phyloP scores from a whole-genome alignment of 148 eudicot species.

The Polygonum aviculare region DNA sequence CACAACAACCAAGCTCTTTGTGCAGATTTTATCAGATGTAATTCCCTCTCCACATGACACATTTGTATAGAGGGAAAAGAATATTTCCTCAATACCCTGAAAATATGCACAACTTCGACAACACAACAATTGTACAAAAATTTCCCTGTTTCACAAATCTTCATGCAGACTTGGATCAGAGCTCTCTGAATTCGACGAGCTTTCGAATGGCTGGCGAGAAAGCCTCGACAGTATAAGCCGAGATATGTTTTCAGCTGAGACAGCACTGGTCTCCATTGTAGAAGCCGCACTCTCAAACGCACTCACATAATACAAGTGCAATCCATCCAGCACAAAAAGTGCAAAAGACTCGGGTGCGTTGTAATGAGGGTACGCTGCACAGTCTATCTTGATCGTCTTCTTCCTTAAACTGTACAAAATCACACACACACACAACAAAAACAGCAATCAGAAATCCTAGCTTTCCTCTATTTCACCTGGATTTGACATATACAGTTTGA shows the following conservation, averaged over 20 bases:
- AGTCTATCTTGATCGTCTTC: conserved; percentile 65
- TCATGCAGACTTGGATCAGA: conserved; percentile 19
- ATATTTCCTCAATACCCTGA: background rate
- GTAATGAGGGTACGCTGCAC: conserved; percentile 96
- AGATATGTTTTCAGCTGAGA: conserved; percentile 88
- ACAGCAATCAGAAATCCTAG: background rate
- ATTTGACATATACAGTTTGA: background rate
- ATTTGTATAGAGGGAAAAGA: background rate
- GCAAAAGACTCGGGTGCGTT: conserved; percentile 79
- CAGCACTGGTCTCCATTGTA: conserved; percentile 93
- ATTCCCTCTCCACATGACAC: background rate
- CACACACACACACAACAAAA: conserved; percentile 1
- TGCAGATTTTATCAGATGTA: background rate
- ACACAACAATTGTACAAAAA: background rate
- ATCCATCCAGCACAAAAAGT: conserved; percentile 66
- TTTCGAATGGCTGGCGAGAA: conserved; percentile 8
- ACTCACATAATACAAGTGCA: conserved; percentile 78
- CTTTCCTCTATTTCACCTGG: background rate
- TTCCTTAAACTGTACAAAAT: conserved; percentile 34
- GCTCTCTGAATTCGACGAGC: conserved; percentile 22
- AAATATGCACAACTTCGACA: background rate
- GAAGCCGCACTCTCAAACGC: conserved; percentile 97
- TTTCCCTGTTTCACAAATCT: conserved; percentile 27
- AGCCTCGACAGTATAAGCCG: conserved; percentile 64
- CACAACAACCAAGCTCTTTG: background rate